Evolutionary conservation across 2,329 filamentous ascomycete species (phyloP), one percentile per base, ranked within the genome.

Genomic region (Microdochium nivale): DNA sequence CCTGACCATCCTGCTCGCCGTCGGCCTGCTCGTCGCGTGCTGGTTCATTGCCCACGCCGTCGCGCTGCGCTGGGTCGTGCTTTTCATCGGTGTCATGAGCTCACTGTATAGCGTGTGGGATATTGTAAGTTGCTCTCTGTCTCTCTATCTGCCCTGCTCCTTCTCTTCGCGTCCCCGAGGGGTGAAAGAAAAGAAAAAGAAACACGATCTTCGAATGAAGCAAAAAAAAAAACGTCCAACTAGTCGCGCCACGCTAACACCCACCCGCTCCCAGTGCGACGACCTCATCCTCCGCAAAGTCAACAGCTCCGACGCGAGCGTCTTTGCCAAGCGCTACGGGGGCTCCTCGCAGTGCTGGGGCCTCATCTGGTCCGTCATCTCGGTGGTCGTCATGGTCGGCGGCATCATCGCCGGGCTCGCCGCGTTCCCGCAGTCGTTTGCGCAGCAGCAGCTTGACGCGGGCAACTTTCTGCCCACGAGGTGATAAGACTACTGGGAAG

Each of bases 31-130:
- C 25, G 72, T 90, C 1, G 87, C 76, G 0, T 88, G 83, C 63
- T 91, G 87, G 87, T 91, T 91, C 67, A 90, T 91, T 61, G 76
- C 78, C 3, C 85, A 90, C 65, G 87, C 85, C 0, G 81, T 89
- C 66, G 79, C 87, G 3, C 67, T 91, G 65, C 74, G 86, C 53
- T 91, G 86, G 62, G 79, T 90, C 49, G 84, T 88, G 50, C 76
- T 91, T 25, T 91, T 91, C 61, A 89, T 91, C 55, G 87, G 87
- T 43, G 87, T 90, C 59, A 90, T 91, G 87, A 87, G 82, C 7
- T 84, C 82, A 2, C 76, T 91, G 1, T 91, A 91, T 67, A 88
- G 84, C 57, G 86, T 88, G 4, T 91, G 87, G 87, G 87, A 91
- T 71, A 91, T 91, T 58, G 76, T 78, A 61, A 69, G 76, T 63